A percentile compares a stretch with the other conserved stretches of the same genome.
Conservation (phyloP, 768 basidiomycete species). For the Chiua virens region DNA sequence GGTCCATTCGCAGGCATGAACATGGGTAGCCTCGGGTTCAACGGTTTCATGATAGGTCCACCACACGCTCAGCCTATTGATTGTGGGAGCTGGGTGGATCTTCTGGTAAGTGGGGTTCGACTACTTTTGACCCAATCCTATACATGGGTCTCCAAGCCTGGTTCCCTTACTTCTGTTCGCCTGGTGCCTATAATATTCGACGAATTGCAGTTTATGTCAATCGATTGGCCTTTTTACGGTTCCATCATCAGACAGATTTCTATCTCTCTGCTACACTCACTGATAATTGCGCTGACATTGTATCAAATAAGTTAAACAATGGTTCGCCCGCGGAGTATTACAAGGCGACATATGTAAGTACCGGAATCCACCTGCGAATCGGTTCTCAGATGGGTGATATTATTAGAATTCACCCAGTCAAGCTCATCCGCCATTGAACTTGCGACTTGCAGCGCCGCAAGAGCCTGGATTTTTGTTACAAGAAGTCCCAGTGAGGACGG, state of each 20-base stretch:
- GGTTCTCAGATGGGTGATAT: slow-evolving; percentile 1
- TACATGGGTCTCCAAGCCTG: not conserved
- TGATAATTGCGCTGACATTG: slow-evolving; percentile 10
- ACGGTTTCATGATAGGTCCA: slow-evolving; percentile 19
- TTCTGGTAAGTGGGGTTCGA: slow-evolving; percentile 25
- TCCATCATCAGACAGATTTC: not conserved
- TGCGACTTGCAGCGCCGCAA: slow-evolving; percentile 65
- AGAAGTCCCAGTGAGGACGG: slow-evolving; percentile 65
- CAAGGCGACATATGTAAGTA: slow-evolving; percentile 63
- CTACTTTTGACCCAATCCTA: not conserved
- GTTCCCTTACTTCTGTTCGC: too few species aligned
- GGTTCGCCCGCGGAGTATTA: slow-evolving; percentile 59
- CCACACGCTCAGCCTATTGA: slow-evolving; percentile 21
- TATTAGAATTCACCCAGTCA: slow-evolving; percentile 61
- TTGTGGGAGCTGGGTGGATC: slow-evolving; percentile 30
- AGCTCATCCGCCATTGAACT: slow-evolving; percentile 66
- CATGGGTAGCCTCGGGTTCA: slow-evolving; percentile 28
- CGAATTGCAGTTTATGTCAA: not conserved
- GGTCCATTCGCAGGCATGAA: slow-evolving; percentile 25
- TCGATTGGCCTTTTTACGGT: not conserved
- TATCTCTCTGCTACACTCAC: not conserved
- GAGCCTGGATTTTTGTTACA: slow-evolving; percentile 78
- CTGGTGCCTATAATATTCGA: too few species aligned
- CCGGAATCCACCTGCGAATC: not conserved
- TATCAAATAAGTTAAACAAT: slow-evolving; percentile 53